Evolutionary conservation across 2,329 filamentous ascomycete species (phyloP).

Genomic region (Elsinoe australis): DNA sequence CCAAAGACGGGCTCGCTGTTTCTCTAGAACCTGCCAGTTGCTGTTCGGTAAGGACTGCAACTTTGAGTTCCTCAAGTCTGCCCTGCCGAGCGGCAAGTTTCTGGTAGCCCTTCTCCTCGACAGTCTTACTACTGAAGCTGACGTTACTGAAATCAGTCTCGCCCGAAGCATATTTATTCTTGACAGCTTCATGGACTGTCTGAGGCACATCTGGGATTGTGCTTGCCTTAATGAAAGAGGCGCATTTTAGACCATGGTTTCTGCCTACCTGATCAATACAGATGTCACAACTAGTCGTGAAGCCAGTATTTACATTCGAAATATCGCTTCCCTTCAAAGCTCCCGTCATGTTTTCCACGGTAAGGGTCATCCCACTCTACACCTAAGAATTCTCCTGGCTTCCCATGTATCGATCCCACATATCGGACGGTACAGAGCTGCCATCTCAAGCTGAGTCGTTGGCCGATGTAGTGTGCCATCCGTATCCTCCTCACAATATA

Average conservation of each 20-base stretch:
- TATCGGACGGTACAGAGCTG: conserved; percentile 80
- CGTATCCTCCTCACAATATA: not conserved
- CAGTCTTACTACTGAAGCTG: conserved; percentile 70
- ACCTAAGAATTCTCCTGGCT: conserved; percentile 75
- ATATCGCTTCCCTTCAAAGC: conserved; percentile 69
- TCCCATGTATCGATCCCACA: conserved; percentile 66
- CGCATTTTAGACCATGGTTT: conserved; percentile 51
- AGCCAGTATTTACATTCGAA: conserved; percentile 63
- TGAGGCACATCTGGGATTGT: conserved; percentile 60
- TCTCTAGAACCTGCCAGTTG: conserved; percentile 22
- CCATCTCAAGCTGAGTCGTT: conserved; percentile 72
- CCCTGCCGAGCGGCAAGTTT: conserved; percentile 79
- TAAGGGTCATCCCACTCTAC: conserved; percentile 91
- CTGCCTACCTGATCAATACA: not conserved
- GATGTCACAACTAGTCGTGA: not conserved
- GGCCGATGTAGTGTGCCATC: conserved; percentile 46
- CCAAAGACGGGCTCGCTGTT: conserved; percentile 42
- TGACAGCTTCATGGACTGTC: conserved; percentile 71
- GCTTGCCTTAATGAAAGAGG: conserved; percentile 77
- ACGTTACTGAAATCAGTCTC: conserved; percentile 47
- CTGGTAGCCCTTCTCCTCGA: conserved; percentile 90
- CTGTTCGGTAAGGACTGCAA: conserved; percentile 74
- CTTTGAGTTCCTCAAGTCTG: conserved; percentile 65
- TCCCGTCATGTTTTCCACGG: conserved; percentile 85
- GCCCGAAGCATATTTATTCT: conserved; percentile 69